Base-by-base conservation (phyloP, 805 yeast genomes). In the Candida nanaspora region DNA sequence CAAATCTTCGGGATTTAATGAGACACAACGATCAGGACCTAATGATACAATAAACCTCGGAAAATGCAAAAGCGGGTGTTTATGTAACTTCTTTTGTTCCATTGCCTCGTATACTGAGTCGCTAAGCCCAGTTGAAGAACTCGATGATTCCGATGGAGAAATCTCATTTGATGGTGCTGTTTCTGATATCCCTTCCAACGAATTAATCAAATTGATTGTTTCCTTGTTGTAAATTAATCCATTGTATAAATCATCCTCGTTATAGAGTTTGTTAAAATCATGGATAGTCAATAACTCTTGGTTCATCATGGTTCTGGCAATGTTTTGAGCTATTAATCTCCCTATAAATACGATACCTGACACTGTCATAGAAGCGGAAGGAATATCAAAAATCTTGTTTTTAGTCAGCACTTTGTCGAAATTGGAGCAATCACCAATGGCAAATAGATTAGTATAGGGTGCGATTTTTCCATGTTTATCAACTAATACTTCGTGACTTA, bases 381-480 rank as follows among this genome's bases (percentile, higher is more conserved):
- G 37, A 1, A 44, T 33, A 27, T 38, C 42, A 26, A 34, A 33
- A 18, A 40, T 31, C 9, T 41, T 29, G 26, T 41, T 31, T 8
- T 27, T 32, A n/a, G 34, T 29, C 11, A 44, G 9, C 18, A 41
- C 35, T 16, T 25, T 34, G 25, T 44, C 42, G 10, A 44, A 30
- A 21, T 35, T 41, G n/a, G 39, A 37, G 20, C 39, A 34, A 32
- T 44, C 47, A 13, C 47, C 47, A 21, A 44, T 31, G 14, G 45
- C 26, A 21, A 38, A 44, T 23, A 43, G 14, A 21, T 20, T 40
- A 1, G 21, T 6, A 21, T 35, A 29, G 3, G 34, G 37, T 6
- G 39, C 6, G 4, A 41, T 20, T 37, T 23, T 33, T 13, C 26
- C 26, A 13, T 26, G 25, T 18, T 18, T 36, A 37, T 44, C 38